Evolutionary conservation across 352 stramenopile species (phyloP), one percentile per base, ranked within the genome.

Genomic region (Pythium pyrilobum): DNA sequence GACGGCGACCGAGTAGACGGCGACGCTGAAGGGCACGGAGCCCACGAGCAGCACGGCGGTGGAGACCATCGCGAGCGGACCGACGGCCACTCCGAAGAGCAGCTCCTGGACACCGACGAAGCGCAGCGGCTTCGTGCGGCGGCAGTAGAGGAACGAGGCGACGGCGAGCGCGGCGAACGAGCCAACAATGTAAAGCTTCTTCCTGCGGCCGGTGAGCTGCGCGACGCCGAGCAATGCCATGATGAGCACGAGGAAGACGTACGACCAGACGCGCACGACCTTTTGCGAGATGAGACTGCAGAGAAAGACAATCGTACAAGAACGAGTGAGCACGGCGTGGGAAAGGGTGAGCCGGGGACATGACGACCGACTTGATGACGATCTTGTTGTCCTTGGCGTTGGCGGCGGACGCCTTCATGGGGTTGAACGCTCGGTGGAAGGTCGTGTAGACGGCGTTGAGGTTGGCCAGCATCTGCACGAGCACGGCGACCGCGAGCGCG

Each of bases 381-480:
- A 88, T 82, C 23, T 69, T 61, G 53, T 82, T 64, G 56, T 85
- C 55, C 18, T 42, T 59, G 21, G 52, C 44, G 21, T 28, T 64
- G 67, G 24, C 57, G 50, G 46, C 76, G 52, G 58, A 43, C 25
- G 55, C 59, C n/a, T 59, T 56, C 43, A 67, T 49, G 3, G 70
- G 67, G 37, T 74, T 58, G 36, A 92, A 69, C 3, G 74, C 61
- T 21, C 78, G 76, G 31, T 86, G 78, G 52, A 89, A 88, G 3
- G 79, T 87, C 67, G 64, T 72, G 67, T 89, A 89, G 25, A 89
- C 66, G 3, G 54, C 61, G 56, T 81, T 92, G 48, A 92, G 65
- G 32, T 92, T 92, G 13, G 69, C 74, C 8, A 87, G 52, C 56
- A 84, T 68, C 45, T 92, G 81, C 46, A 85, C 71, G 44, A 92